A percentile compares a stretch with the other conserved stretches of the same genome.
Conservation (phyloP, 2,329 filamentous ascomycete genomes). For the Amauroascus niger region DNA sequence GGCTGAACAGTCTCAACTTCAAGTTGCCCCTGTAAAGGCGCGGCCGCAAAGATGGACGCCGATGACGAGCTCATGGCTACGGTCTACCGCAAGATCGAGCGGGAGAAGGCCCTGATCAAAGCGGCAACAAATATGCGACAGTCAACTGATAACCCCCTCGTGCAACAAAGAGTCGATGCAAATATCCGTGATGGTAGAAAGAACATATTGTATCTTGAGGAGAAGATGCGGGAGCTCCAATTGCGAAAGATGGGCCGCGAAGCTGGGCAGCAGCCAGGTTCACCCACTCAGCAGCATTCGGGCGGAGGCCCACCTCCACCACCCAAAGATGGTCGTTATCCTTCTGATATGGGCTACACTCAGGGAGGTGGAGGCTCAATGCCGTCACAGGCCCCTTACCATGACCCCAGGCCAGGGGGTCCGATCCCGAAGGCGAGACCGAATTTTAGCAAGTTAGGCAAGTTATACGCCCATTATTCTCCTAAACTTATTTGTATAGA, state of each 20-base stretch:
- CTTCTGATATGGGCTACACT: slow-evolving; percentile 50
- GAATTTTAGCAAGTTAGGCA: slow-evolving; percentile 95
- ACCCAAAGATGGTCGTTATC: slow-evolving; percentile 57
- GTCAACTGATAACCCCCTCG: slow-evolving; percentile 86
- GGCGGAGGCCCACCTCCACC: slow-evolving; percentile 51
- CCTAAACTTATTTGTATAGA: not conserved
- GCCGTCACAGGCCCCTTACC: slow-evolving; percentile 71
- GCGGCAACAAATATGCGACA: slow-evolving; percentile 91
- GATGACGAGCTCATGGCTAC: slow-evolving; percentile 59
- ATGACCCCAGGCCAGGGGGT: slow-evolving; percentile 58
- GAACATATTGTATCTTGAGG: slow-evolving; percentile 93
- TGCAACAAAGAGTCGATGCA: slow-evolving; percentile 80
- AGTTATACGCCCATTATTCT: slow-evolving; percentile 24
- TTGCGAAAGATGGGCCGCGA: slow-evolving; percentile 60
- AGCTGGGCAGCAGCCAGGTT: slow-evolving; percentile 23
- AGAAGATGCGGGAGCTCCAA: slow-evolving; percentile 79
- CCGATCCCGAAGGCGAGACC: slow-evolving; percentile 64
- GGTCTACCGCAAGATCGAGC: slow-evolving; percentile 94
- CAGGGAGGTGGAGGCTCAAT: slow-evolving; percentile 60
- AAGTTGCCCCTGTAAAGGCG: not conserved
- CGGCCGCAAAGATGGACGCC: slow-evolving; percentile 41
- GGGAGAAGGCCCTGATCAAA: slow-evolving; percentile 89
- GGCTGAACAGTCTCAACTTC: not conserved
- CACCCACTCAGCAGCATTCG: slow-evolving; percentile 42
- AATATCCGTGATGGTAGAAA: slow-evolving; percentile 88